Evolutionary conservation across 352 stramenopile genomes (phyloP).

Genomic region (Phytopythium delawarense): DNA sequence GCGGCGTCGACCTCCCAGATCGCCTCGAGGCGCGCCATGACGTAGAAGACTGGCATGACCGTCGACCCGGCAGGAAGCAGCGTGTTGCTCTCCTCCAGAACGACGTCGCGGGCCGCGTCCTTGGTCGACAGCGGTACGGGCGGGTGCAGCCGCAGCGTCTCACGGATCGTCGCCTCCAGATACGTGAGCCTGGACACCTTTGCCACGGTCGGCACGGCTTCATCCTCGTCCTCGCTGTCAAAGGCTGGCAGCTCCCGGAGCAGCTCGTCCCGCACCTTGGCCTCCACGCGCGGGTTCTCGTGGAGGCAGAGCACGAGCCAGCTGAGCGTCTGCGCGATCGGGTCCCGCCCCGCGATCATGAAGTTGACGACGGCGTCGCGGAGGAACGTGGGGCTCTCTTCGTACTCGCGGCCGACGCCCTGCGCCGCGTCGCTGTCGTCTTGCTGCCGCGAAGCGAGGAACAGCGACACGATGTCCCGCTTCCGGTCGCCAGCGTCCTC

Average conservation of each 20-base stretch:
- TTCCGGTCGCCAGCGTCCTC: neutral
- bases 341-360: slow-evolving; percentile 3
- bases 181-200: slow-evolving; percentile 13
- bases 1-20: slow-evolving; percentile 56
- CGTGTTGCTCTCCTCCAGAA: slow-evolving; percentile 35
- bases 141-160: slow-evolving; percentile 16
- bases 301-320: slow-evolving; percentile 21
- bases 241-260: slow-evolving; percentile 4
- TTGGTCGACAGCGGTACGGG: slow-evolving; percentile 34
- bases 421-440: neutral
- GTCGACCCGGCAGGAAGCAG: slow-evolving; percentile 22
- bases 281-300: slow-evolving; percentile 20
- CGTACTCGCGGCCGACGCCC: neutral
- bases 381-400: slow-evolving; percentile 15
- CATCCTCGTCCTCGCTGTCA: neutral
- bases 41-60: slow-evolving; percentile 42
- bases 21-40: slow-evolving; percentile 38
- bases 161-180: slow-evolving; percentile 16
- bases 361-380: neutral
- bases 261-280: slow-evolving; percentile 23
- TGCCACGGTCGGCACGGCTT: slow-evolving; percentile 13
- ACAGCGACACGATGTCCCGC: slow-evolving; percentile 7
- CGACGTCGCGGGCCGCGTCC: slow-evolving; percentile 23
- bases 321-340: slow-evolving; percentile 6
- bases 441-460: neutral